Base-by-base conservation (phyloP, 192 early-diverging fungal genomes). In the Thamnidium elegans region DNA sequence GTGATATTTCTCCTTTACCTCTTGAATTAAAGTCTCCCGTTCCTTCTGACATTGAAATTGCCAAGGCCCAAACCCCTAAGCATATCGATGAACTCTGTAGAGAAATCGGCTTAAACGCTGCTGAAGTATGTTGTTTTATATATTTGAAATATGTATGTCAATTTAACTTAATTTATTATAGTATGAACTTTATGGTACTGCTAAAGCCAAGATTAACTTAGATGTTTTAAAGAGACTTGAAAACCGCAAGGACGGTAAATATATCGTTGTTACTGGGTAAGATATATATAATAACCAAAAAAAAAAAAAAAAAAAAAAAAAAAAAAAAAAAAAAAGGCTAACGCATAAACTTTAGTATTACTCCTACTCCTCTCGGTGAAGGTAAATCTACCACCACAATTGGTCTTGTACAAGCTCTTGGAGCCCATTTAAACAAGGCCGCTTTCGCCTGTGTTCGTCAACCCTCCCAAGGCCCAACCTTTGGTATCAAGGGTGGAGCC, bases 381-480 rank as follows among this genome's bases (percentile, higher is more conserved):
- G 97, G 97, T 67, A 99, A 99, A 73, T 99, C 97, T 11, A 99
- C 97, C 1, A 96, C 94, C 10, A 91, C 93, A 9, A 90, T 99
- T 61, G 97, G 97, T 30, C 87, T 99, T 46, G 83, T 87, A 26
- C 97, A 99, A 72, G 92, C 97, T 3, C 79, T 99, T n/a, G 96
- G 95, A 45, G 94, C 97, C 13, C 92, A 98, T 55, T 79, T 95
- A 64, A 83, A 88, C 50, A 89, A 90, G 69, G 81, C 86, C 30
- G 89, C 90, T 0, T 95, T 98, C 79, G 95, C 95, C 9, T 98
- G 95, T 81, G 95, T 99, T 15, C 87, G 97, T 30, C 97, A 99
- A 76, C 97, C 97, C n/a, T 97, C 95, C 45, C 95, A 98, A 73
- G 97, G 97, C 34, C 97, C 97, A 20, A 99, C 97, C 4, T 98